phyloP scores from a whole-genome alignment of 176 grass and related monocot genomes.

The Puccinellia tenuiflora region DNA sequence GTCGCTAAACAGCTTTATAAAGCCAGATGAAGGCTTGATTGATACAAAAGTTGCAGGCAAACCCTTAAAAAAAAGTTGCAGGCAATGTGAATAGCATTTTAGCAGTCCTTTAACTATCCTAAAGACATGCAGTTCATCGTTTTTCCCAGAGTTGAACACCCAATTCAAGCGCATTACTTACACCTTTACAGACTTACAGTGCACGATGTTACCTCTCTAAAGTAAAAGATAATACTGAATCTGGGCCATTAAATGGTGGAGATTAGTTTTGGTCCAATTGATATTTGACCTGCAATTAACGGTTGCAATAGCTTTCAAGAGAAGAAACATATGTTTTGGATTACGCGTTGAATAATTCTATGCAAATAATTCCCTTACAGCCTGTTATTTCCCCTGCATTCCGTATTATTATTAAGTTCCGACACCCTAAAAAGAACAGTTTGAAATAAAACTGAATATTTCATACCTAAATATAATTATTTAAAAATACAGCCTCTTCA shows the following conservation, averaged over 20 bases:
- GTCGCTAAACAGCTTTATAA: conserved; percentile 5
- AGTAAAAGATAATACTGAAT: not conserved
- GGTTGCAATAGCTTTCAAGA: not conserved
- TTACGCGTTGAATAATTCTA: not conserved
- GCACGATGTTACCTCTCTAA: not conserved
- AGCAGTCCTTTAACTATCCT: not conserved
- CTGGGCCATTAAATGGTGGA: not conserved
- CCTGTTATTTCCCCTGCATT: not conserved
- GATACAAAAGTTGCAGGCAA: conserved; percentile 33
- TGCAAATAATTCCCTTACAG: not conserved
- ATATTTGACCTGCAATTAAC: not conserved
- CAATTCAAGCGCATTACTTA: not conserved
- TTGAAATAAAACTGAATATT: not conserved
- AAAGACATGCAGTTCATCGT: not conserved
- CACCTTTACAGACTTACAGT: not conserved
- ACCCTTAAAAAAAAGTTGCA: no score
- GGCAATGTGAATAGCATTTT: conserved; percentile 11
- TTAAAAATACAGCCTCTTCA: not conserved
- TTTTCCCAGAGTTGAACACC: not conserved
- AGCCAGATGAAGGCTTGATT: conserved; percentile 24
- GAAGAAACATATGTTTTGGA: not conserved
- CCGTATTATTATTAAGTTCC: not conserved
- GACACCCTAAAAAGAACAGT: no score
- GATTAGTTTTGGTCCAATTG: not conserved
- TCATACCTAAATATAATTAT: not conserved